Evolutionary conservation across 2,329 filamentous ascomycete species (phyloP).

Genomic region (Pyrenochaeta sp.): DNA sequence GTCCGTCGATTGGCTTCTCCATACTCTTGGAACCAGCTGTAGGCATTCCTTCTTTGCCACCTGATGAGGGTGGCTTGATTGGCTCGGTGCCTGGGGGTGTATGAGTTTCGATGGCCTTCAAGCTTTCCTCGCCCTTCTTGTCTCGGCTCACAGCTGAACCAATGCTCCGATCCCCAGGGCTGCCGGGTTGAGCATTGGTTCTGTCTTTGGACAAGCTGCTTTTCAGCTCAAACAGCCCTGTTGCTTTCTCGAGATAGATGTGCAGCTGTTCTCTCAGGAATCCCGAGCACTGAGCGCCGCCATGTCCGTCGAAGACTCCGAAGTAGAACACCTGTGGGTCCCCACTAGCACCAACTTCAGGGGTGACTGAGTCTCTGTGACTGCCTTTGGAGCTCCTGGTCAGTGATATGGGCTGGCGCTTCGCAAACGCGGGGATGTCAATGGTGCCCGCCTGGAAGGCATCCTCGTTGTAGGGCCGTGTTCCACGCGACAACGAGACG

Average conservation of each 20-base stretch:
- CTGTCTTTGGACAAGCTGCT: conserved; percentile 68
- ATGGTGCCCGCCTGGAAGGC: conserved; percentile 93
- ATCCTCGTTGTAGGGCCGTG: conserved; percentile 90
- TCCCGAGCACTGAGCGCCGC: conserved; percentile 84
- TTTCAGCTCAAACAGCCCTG: conserved; percentile 75
- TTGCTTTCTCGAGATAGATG: conserved; percentile 84
- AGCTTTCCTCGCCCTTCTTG: conserved; percentile 47
- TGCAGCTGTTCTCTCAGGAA: conserved; percentile 87
- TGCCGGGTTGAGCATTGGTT: conserved; percentile 32
- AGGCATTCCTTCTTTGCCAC: conserved; percentile 28
- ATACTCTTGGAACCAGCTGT: conserved; percentile 33
- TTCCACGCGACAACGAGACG: conserved; percentile 77
- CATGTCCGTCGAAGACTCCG: conserved; percentile 94
- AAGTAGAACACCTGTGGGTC: conserved; percentile 99
- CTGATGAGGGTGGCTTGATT: conserved; percentile 41
- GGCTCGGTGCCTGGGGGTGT: conserved; percentile 51
- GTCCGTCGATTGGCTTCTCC: conserved; percentile 30
- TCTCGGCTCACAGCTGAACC: conserved; percentile 24
- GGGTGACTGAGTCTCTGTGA: conserved; percentile 64
- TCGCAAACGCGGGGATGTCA: conserved; percentile 90
- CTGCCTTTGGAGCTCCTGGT: conserved; percentile 48
- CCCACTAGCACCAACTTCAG: conserved; percentile 78
- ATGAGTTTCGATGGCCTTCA: conserved; percentile 59
- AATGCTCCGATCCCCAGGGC: conserved; percentile 30
- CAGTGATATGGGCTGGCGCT: conserved; percentile 73